Percentiles rank a stretch among this genome's conserved stretches.
Evolutionary conservation across 1,284 basidiomycete genomes (phyloP).

Genomic region (Exobasidium rhododendri): DNA sequence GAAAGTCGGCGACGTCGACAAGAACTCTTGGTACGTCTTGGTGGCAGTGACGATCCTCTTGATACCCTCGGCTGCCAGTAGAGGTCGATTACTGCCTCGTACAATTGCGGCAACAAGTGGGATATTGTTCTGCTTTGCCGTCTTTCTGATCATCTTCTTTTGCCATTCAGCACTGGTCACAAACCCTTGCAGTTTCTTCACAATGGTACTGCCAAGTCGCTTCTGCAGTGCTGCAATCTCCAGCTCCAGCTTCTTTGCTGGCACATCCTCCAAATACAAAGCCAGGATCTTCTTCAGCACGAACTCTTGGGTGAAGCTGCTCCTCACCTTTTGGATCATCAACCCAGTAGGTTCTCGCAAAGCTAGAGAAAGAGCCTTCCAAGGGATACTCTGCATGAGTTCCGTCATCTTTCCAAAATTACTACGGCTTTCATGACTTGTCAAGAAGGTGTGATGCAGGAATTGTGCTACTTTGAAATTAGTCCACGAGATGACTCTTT

Average conservation of each 20-base stretch:
- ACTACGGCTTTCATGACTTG: constrained; percentile 36
- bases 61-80: constrained; percentile 40
- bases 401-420: constrained; percentile 44
- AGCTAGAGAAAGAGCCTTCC: constrained; percentile 45
- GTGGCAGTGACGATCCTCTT: constrained; percentile 47
- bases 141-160: constrained; percentile 49
- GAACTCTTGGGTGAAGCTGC: constrained; percentile 5
- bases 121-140: constrained; percentile 41
- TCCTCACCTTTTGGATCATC: constrained; percentile 27
- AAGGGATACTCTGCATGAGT: constrained; percentile 41
- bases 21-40: constrained; percentile 37
- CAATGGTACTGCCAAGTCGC: constrained; percentile 37
- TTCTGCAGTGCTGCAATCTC: constrained; percentile 38
- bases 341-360: constrained; percentile 42
- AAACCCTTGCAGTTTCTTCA: constrained; percentile 47
- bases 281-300: constrained; percentile 20
- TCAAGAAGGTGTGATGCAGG: constrained; percentile 47
- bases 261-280: constrained; percentile 40
- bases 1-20: constrained; percentile 32
- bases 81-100: constrained; percentile 46
- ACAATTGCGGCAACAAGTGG: constrained; percentile 51
- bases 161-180: constrained; percentile 43
- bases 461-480: constrained; percentile 46
- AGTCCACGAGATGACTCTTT: constrained; percentile 47
- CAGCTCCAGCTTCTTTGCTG: constrained; percentile 27